phyloP scores from a whole-genome alignment of 306 rosid species.

The Medicago ruthenica region DNA sequence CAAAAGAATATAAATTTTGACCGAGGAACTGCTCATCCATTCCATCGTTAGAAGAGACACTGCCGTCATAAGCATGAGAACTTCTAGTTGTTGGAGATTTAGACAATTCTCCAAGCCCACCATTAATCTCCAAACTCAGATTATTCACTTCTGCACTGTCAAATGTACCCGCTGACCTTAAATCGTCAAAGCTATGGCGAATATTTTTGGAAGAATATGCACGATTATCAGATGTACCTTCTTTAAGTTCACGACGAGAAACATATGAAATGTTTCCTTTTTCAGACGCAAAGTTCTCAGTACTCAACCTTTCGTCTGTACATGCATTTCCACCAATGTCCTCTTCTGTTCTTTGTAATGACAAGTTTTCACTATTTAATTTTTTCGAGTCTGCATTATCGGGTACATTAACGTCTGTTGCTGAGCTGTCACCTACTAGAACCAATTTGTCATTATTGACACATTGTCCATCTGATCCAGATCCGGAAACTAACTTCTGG shows the following conservation, averaged over 20 bases:
- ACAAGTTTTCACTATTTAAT: slow-evolving; percentile 11
- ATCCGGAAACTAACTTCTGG: slow-evolving; percentile 3
- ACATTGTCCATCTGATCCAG: slow-evolving; percentile 8
- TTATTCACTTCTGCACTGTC: slow-evolving; percentile 45
- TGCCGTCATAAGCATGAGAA: slow-evolving; percentile 73
- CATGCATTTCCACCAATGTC: slow-evolving; percentile 46
- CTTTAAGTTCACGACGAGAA: slow-evolving; percentile 21
- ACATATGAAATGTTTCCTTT: slow-evolving; percentile 44
- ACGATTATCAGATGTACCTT: slow-evolving; percentile 28
- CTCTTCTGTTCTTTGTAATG: slow-evolving; percentile 23
- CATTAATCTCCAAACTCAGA: slow-evolving; percentile 58
- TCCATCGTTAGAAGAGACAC: slow-evolving; percentile 76
- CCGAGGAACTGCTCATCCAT: slow-evolving; percentile 55
- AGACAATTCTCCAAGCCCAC: slow-evolving; percentile 42
- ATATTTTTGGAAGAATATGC: slow-evolving; percentile 47
- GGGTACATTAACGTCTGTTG: slow-evolving; percentile 43
- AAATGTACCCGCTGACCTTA: slow-evolving; percentile 49
- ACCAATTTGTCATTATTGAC: slow-evolving; percentile 24
- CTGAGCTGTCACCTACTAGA: slow-evolving; percentile 21
- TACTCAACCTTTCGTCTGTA: slow-evolving; percentile 45
- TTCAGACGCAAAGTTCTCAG: slow-evolving; percentile 36
- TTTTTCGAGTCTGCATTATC: slow-evolving; percentile 39
- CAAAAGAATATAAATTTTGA: slow-evolving; percentile 44
- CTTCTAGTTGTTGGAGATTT: slow-evolving; percentile 63
- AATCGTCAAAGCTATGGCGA: slow-evolving; percentile 35